A percentile compares a stretch with the other conserved stretches of the same genome.
Conservation (phyloP, 352 stramenopile species). For the Phytophthora nicotianae region DNA sequence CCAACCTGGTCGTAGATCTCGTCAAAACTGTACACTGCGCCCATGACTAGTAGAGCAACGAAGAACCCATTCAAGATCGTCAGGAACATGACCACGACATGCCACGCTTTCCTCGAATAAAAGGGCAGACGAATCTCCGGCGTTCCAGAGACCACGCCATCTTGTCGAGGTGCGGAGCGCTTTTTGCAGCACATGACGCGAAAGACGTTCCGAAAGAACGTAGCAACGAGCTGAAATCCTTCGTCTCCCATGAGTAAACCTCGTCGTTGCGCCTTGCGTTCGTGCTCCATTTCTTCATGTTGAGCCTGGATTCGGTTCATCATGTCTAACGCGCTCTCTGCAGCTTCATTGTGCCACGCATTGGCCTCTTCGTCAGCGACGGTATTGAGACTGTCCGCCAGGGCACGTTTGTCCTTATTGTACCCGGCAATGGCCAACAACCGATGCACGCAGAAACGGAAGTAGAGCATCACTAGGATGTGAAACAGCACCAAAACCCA, state of each 20-base stretch:
- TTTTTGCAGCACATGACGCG: slow-evolving; percentile 18
- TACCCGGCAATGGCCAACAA: slow-evolving; percentile 42
- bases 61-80: slow-evolving; percentile 73
- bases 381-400: slow-evolving; percentile 5
- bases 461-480: slow-evolving; percentile 46
- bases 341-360: slow-evolving; percentile 25
- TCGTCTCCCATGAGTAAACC: slow-evolving; percentile 17
- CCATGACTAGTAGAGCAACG: slow-evolving; percentile 60
- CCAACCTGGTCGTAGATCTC: slow-evolving; percentile 31
- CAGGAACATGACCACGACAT: slow-evolving; percentile 60
- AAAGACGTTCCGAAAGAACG: slow-evolving; percentile 12
- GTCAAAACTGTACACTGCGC: slow-evolving; percentile 57
- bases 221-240: slow-evolving; percentile 27
- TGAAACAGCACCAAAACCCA: slow-evolving; percentile 39
- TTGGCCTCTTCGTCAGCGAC: slow-evolving; percentile 24
- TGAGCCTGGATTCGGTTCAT: slow-evolving; percentile 29
- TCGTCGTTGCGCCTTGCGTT: slow-evolving; percentile 4
- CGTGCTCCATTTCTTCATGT: slow-evolving; percentile 28
- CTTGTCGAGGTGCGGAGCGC: not conserved
- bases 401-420: slow-evolving; percentile 10
- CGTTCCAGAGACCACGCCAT: slow-evolving; percentile 10
- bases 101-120: slow-evolving; percentile 70
- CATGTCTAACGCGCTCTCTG: slow-evolving; percentile 19
- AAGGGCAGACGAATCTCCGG: slow-evolving; percentile 30
- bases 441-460: slow-evolving; percentile 34